Evolutionary conservation across 2,329 filamentous ascomycete genomes (phyloP).

Genomic region (Verticillium longisporum): DNA sequence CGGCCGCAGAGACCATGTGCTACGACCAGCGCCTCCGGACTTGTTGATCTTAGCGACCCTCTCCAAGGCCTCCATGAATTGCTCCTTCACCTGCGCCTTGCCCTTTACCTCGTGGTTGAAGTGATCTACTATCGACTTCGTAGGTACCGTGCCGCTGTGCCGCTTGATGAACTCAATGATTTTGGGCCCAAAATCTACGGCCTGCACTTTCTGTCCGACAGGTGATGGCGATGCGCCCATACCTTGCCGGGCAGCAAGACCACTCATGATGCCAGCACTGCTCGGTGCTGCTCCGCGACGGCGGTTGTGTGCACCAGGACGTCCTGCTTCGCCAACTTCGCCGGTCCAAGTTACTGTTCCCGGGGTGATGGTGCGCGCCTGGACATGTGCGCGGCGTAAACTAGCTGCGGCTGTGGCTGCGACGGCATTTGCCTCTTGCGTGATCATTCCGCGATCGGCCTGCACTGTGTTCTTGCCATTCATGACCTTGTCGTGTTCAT

Average conservation of each 20-base stretch:
- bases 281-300: conserved; percentile 40
- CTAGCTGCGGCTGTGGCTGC: conserved; percentile 72
- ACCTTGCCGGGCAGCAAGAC: conserved; percentile 51
- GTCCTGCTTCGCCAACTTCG: conserved; percentile 68
- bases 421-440: conserved; percentile 72
- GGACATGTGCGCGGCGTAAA: conserved; percentile 65
- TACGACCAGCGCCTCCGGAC: conserved; percentile 42
- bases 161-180: conserved; percentile 70
- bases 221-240: conserved; percentile 17
- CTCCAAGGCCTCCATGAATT: conserved; percentile 78
- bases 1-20: conserved; percentile 34
- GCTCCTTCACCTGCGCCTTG: conserved; percentile 53
- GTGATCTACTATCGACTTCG: conserved; percentile 82
- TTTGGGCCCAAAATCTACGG: conserved; percentile 56
- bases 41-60: conserved; percentile 67
- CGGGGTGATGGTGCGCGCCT: conserved; percentile 65
- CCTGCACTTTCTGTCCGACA: conserved; percentile 23
- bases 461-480: conserved; percentile 64
- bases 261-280: conserved; percentile 48
- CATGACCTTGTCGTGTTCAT: conserved; percentile 90
- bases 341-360: conserved; percentile 95
- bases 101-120: conserved; percentile 68
- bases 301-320: conserved; percentile 51
- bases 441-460: conserved; percentile 72
- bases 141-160: conserved; percentile 73